Percentiles rank a stretch among this genome's conserved stretches.
These are phyloP conservation scores for Acanthamoeba lenticulata DNA, from an alignment of 208 protist genomes.

Conservation along the genomic window DNA sequence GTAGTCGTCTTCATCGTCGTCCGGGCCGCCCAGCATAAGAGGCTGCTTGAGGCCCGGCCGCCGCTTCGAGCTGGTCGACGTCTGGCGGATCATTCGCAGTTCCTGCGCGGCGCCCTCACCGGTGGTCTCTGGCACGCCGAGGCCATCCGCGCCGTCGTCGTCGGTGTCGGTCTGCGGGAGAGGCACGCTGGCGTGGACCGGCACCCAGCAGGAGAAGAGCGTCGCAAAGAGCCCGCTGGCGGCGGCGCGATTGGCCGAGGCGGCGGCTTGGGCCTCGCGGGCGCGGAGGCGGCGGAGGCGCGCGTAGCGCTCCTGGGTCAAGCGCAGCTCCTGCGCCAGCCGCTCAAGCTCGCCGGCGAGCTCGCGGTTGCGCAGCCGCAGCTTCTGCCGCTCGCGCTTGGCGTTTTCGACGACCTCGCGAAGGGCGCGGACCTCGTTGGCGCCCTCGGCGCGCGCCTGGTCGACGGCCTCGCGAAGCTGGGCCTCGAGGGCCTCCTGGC, in stretches of 20 bases:
- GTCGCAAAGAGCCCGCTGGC: background rate
- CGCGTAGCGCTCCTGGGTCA: background rate
- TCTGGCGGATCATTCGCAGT: background rate
- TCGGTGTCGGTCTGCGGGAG: background rate
- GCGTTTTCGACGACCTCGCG: background rate
- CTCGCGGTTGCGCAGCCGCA: constrained; percentile 1
- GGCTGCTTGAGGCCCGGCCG: background rate
- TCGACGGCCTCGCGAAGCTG: background rate
- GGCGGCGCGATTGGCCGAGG: background rate
- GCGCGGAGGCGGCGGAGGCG: background rate
- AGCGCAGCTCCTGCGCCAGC: constrained; percentile 5
- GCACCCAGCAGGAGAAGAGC: background rate
- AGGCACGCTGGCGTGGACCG: background rate
- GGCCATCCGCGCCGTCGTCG: background rate
- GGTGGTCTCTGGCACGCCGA: background rate
- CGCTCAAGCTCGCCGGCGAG: background rate
- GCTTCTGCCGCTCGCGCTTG: background rate
- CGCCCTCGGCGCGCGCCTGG: background rate
- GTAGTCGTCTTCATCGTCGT: background rate
- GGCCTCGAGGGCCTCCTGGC: background rate
- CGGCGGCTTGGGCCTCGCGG: background rate
- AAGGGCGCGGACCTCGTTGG: background rate
- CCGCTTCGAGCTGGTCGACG: background rate
- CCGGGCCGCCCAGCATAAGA: background rate
- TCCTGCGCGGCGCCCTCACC: background rate